Conservation (phyloP, 2,329 filamentous ascomycete genomes). For the Calonectria leucothoes region DNA sequence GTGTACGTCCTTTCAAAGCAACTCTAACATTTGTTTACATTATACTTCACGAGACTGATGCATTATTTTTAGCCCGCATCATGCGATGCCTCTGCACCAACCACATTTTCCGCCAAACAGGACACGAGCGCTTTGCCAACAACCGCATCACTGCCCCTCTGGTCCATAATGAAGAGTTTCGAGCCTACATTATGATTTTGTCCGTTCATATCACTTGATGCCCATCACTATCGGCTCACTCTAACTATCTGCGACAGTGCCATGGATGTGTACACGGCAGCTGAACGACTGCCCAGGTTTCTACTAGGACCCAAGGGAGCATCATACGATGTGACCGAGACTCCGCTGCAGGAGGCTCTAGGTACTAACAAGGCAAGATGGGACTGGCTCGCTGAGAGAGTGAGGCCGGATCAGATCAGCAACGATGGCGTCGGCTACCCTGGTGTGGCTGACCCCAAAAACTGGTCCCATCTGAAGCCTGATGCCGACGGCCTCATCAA, state of each 20-base stretch:
- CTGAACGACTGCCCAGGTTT: not conserved
- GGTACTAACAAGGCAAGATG: not conserved
- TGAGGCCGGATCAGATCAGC: not conserved
- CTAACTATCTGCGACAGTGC: not conserved
- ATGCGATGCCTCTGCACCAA: not conserved
- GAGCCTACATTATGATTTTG: not conserved
- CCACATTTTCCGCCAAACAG: not conserved
- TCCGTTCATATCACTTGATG: not conserved
- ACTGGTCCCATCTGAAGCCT: not conserved
- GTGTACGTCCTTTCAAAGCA: not conserved
- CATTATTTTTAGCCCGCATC: not conserved
- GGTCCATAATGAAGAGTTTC: not conserved
- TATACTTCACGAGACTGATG: not conserved
- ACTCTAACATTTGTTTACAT: no score
- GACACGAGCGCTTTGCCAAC: not conserved
- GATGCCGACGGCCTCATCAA: not conserved
- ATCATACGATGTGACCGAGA: not conserved
- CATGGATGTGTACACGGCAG: not conserved
- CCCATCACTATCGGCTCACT: no score
- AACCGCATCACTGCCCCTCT: not conserved
- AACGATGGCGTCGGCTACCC: not conserved
- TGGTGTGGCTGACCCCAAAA: not conserved
- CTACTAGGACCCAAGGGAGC: not conserved
- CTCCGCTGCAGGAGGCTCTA: not conserved
- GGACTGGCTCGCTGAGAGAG: not conserved